A percentile compares a stretch with the other conserved stretches of the same genome.
These are phyloP conservation scores for Phaeosphaeriaceae sp. DNA, from an alignment of 2,329 filamentous ascomycete species.

Conservation along the genomic window DNA sequence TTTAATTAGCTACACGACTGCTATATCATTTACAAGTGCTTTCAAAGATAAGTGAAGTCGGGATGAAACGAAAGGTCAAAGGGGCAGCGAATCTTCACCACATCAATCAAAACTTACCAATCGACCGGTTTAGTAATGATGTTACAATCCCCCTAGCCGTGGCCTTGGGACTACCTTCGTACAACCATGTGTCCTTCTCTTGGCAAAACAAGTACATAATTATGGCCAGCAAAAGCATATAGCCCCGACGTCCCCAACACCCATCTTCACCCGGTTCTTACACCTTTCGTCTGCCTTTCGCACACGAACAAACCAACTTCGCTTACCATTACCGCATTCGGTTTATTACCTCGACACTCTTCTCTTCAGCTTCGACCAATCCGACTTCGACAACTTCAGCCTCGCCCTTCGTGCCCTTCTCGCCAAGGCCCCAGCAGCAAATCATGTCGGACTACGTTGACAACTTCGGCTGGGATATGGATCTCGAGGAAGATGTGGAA, in stretches of 20 bases:
- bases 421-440: conserved; percentile 10
- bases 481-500: background rate
- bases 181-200: background rate
- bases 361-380: conserved; percentile 7
- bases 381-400: conserved; percentile 3
- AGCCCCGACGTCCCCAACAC: background rate
- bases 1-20: background rate
- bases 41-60: no score
- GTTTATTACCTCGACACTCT: conserved; percentile 8
- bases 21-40: no score
- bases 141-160: background rate
- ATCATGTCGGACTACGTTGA: conserved; percentile 27
- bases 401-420: conserved; percentile 7
- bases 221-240: background rate
- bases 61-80: no score
- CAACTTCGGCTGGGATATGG: conserved; percentile 1
- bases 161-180: background rate
- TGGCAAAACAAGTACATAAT: background rate
- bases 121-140: background rate
- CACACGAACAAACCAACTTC: conserved; percentile 1
- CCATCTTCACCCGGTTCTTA: conserved; percentile 2
- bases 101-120: background rate
- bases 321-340: conserved; percentile 6
- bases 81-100: no score
- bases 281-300: background rate